These are phyloP conservation scores for Phytophthora chlamydospora DNA, from an alignment of 352 stramenopile genomes.

Conservation along the genomic window DNA sequence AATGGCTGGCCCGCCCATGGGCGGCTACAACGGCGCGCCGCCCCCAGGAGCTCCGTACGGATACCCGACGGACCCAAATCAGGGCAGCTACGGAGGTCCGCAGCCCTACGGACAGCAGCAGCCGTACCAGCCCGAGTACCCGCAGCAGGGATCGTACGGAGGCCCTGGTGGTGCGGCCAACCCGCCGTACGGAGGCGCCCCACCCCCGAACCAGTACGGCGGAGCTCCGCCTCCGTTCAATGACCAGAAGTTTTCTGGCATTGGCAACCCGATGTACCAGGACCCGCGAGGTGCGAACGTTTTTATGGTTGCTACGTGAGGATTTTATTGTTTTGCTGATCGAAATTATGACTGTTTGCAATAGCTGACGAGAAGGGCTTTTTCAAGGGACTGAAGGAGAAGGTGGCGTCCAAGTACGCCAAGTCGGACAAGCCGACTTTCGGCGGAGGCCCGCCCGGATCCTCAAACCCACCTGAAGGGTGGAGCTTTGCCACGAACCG, in stretches of 20 bases:
- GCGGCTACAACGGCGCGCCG: constrained; percentile 44
- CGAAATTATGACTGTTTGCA: constrained; percentile 3
- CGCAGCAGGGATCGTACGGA: constrained; percentile 48
- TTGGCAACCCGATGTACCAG: constrained; percentile 96
- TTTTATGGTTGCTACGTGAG: background rate
- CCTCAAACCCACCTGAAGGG: constrained; percentile 74
- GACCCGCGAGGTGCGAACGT: constrained; percentile 75
- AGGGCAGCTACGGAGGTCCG: constrained; percentile 53
- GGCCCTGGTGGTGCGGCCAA: constrained; percentile 38
- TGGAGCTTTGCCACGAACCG: constrained; percentile 88
- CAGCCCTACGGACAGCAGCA: constrained; percentile 49
- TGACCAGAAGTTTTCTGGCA: constrained; percentile 90
- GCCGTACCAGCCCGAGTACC: constrained; percentile 58
- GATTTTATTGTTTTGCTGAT: constrained; percentile 2
- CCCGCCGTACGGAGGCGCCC: constrained; percentile 42
- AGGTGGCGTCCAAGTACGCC: constrained; percentile 78
- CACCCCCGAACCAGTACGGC: constrained; percentile 46
- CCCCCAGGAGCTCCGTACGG: constrained; percentile 46
- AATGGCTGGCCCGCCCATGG: constrained; percentile 60
- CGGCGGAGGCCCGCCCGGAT: constrained; percentile 66
- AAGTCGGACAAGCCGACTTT: constrained; percentile 73
- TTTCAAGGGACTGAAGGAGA: constrained; percentile 88
- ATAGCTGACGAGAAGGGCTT: constrained; percentile 85
- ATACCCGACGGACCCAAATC: constrained; percentile 54
- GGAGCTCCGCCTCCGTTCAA: constrained; percentile 59